Evolutionary conservation across 345 rosid genomes (phyloP).

Genomic region (Euphorbia lathyris): DNA sequence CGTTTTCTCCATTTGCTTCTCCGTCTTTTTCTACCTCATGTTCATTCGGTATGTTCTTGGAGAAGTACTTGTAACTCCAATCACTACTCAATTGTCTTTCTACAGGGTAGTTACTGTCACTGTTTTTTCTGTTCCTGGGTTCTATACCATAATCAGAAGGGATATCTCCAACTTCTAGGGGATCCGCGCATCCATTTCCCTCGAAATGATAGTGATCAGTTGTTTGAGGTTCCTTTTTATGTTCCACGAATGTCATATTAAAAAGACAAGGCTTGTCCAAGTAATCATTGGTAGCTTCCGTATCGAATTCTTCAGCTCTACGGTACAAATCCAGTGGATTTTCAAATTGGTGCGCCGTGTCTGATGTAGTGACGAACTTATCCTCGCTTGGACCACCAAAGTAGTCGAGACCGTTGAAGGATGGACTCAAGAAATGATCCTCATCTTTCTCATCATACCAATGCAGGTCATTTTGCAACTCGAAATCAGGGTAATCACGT

Average conservation of each 20-base stretch:
- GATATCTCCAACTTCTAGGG: slow-evolving; percentile 20
- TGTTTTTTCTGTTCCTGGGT: slow-evolving; percentile 11
- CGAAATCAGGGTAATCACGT: slow-evolving; percentile 63
- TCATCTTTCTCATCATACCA: slow-evolving; percentile 61
- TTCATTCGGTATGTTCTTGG: slow-evolving; percentile 20
- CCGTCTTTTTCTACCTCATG: slow-evolving; percentile 19
- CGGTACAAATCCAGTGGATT: slow-evolving; percentile 30
- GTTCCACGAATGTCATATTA: slow-evolving; percentile 17
- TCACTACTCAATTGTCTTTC: slow-evolving; percentile 15
- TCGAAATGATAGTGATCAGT: slow-evolving; percentile 28
- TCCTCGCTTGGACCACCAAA: slow-evolving; percentile 65
- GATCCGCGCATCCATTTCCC: slow-evolving; percentile 16
- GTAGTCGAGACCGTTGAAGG: slow-evolving; percentile 51
- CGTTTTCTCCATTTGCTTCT: slow-evolving; percentile 30
- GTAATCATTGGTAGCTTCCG: slow-evolving; percentile 39
- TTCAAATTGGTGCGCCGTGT: slow-evolving; percentile 40
- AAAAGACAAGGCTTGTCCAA: slow-evolving; percentile 53
- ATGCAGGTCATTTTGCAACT: slow-evolving; percentile 57
- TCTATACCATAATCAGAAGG: slow-evolving; percentile 14
- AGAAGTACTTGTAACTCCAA: slow-evolving; percentile 20
- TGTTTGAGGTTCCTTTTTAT: slow-evolving; percentile 20
- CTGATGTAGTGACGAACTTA: slow-evolving; percentile 58
- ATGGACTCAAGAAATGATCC: slow-evolving; percentile 69
- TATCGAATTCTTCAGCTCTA: slow-evolving; percentile 40
- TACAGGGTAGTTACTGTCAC: slow-evolving; percentile 15